These are phyloP conservation scores for Berberis vulgaris DNA, from an alignment of 164 flowering plant genomes.

Conservation along the genomic window DNA sequence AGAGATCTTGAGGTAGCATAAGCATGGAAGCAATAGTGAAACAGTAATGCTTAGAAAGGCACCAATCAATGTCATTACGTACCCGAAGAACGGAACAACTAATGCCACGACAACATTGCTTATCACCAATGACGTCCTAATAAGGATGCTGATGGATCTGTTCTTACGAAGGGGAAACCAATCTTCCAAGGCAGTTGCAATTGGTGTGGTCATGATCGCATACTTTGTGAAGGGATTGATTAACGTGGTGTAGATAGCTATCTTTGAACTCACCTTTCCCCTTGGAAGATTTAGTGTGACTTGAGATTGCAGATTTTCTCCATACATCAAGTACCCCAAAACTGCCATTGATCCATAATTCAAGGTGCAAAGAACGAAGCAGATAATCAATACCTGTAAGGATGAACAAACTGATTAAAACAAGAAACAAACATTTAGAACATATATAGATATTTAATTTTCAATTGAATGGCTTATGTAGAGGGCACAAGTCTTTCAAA, in stretches of 20 bases:
- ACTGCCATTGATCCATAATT: constrained; percentile 44
- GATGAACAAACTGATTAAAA: background rate
- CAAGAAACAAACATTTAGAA: background rate
- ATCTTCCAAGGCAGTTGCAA: constrained; percentile 33
- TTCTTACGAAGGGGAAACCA: constrained; percentile 10
- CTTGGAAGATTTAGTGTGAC: constrained; percentile 48
- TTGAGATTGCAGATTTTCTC: constrained; percentile 34
- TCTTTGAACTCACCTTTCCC: constrained; percentile 21
- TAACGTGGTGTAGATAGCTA: constrained; percentile 48
- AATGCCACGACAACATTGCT: constrained; percentile 41
- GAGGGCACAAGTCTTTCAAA: background rate
- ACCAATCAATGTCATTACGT: constrained; percentile 41
- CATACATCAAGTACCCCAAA: constrained; percentile 52
- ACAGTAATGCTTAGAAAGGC: constrained; percentile 34
- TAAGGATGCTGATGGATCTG: constrained; percentile 13
- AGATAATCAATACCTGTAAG: constrained; percentile 34
- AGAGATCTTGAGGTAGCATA: constrained; percentile 43
- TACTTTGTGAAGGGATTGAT: constrained; percentile 48
- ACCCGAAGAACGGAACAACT: constrained; percentile 42
- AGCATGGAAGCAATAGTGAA: constrained; percentile 43
- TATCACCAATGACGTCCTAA: constrained; percentile 27
- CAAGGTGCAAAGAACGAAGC: constrained; percentile 31
- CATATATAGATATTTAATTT: background rate
- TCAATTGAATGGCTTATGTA: background rate
- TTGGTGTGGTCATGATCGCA: constrained; percentile 33